A percentile compares a stretch with the other conserved stretches of the same genome.
Conservation (phyloP, 1,284 basidiomycete genomes). For the Moniliophthora roreri region DNA sequence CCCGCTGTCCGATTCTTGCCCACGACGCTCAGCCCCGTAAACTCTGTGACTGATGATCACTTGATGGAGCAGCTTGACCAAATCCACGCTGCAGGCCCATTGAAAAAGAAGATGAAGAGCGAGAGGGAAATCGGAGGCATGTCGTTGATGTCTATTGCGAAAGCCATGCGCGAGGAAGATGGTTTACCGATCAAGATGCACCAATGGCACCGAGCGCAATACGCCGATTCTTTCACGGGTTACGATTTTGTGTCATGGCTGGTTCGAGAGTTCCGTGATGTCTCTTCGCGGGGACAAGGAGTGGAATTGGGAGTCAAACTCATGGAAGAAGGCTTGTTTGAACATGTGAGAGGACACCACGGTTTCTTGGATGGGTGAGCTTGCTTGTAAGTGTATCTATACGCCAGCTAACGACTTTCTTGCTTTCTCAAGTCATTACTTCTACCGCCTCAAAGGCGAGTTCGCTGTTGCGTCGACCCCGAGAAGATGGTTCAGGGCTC, state of each 20-base stretch:
- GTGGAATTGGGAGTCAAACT: conserved; percentile 77
- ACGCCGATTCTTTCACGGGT: conserved; percentile 82
- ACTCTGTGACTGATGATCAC: conserved; percentile 75
- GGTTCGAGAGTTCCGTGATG: conserved; percentile 81
- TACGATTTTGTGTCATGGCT: conserved; percentile 88
- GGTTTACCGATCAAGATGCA: conserved; percentile 76
- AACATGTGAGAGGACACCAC: conserved; percentile 77
- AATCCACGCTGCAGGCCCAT: conserved; percentile 71
- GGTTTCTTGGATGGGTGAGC: conserved; percentile 82
- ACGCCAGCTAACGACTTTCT: conserved; percentile 9
- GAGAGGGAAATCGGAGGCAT: conserved; percentile 69
- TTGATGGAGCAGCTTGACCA: conserved; percentile 79
- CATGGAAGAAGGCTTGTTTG: conserved; percentile 78
- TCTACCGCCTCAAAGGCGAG: conserved; percentile 80
- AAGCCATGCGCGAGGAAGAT: conserved; percentile 78
- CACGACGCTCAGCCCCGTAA: conserved; percentile 80
- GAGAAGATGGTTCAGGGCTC: conserved; percentile 63
- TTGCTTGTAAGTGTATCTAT: background rate
- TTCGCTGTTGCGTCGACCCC: conserved; percentile 70
- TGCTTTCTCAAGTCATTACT: conserved; percentile 65
- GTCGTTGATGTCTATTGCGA: conserved; percentile 61
- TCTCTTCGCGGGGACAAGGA: conserved; percentile 76
- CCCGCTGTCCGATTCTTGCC: conserved; percentile 70
- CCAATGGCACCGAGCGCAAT: conserved; percentile 70
- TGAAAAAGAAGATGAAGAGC: conserved; percentile 76